Evolutionary conservation across 2,329 filamentous ascomycete genomes (phyloP), one percentile per base, ranked within the genome.

Genomic region (Myriosclerotinia curreyana): DNA sequence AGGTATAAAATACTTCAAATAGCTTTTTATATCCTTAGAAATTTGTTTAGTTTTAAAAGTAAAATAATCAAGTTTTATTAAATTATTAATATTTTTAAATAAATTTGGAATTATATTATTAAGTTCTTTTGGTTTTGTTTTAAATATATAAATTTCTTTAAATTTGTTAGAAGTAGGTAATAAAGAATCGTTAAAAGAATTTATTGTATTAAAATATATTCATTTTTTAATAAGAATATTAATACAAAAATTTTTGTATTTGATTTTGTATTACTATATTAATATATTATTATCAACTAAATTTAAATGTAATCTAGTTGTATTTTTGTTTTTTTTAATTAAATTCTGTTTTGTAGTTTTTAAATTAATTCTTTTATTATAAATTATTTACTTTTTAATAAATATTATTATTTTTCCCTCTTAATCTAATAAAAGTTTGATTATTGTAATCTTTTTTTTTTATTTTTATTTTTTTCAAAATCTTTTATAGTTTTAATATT

Each of bases 311-410:
- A 48, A 20, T 28, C 44, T 51, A 8, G 28, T 34, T 58, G 28
- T 28, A 20, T 17, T 9, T 48, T 51, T 20, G 20, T 7, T 22
- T n/a, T 44, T 17, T 49, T 20, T 9, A 14, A 22, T 8, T 1
- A 49, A 31, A 34, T 36, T n/a, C 42, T 63, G 61, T 12, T 53
- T 53, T n/a, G 61, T 53, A 63, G 52, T 59, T 42, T 44, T 34
- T 28, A 20, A 38, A 56, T 56, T 28, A 6, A 20, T 15, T 22
- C 50, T 44, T 58, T 36, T 25, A 42, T 52, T 17, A n/a, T 34
- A 34, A 50, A 17, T 58, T 44, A 49, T 51, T 22, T 51, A 31
- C 51, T 49, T 46, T 15, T 34, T 17, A 12, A 25, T 44, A n/a
- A n/a, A 25, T 44, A 7, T 56, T 50, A 34, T 9, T 38, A 55